A percentile compares a stretch with the other conserved stretches of the same genome.
Conservation (phyloP, 108 stramenopile genomes). For the Aureococcus anophagefferens region DNA sequence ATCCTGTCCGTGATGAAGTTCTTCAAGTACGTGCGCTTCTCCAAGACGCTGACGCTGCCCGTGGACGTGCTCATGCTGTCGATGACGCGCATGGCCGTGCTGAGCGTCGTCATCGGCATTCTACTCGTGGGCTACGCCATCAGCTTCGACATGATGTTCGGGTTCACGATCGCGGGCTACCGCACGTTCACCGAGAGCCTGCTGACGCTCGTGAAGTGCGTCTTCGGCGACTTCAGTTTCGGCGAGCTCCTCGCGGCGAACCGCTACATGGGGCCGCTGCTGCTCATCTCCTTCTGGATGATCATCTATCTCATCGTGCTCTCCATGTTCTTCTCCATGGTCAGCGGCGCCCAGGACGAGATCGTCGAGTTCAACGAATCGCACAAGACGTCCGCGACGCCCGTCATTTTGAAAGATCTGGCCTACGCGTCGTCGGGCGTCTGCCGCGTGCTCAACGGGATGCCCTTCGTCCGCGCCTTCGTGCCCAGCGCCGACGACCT, state of each 20-base stretch:
- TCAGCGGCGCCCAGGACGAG: not conserved
- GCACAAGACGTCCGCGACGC: too few species aligned
- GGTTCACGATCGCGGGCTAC: not conserved
- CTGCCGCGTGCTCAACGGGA: too few species aligned
- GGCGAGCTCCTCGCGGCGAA: not conserved
- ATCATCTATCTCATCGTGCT: not conserved
- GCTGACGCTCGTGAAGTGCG: not conserved
- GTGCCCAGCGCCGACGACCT: too few species aligned
- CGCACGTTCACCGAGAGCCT: not conserved
- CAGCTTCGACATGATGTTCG: not conserved
- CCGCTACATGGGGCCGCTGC: not conserved
- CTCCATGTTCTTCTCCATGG: constrained; percentile 1
- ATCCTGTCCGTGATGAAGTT: not conserved
- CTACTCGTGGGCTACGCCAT: not conserved
- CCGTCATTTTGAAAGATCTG: too few species aligned
- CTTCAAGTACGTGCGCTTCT: not conserved
- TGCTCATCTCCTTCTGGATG: not conserved
- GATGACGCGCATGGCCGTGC: not conserved
- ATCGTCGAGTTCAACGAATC: not conserved
- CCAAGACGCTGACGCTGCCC: not conserved
- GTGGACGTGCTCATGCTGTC: not conserved
- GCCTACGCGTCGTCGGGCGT: too few species aligned
- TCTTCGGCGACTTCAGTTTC: not conserved
- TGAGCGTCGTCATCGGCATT: not conserved
- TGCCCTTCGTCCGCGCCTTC: too few species aligned